Conservation (phyloP, 176 grass and related monocot genomes). For the Juncus effusus region DNA sequence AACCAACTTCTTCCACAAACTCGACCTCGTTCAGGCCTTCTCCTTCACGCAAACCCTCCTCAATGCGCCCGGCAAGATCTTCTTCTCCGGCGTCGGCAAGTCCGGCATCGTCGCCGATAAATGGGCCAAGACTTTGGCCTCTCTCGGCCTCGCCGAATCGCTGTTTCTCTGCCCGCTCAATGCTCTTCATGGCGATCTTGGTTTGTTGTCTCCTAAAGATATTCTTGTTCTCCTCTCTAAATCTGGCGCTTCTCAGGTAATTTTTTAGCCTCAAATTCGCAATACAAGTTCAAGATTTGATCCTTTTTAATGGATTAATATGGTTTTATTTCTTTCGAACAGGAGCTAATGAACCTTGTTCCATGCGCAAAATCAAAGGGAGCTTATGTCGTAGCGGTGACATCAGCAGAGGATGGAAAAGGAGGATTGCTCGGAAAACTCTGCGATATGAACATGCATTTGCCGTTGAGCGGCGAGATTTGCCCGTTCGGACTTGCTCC, state of each 20-base stretch:
- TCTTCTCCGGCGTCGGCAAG: conserved; percentile 97
- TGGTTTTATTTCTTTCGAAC: neutral
- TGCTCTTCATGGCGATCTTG: conserved; percentile 96
- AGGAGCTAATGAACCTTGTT: conserved; percentile 69
- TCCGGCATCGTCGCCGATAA: conserved; percentile 83
- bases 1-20: conserved; percentile 83
- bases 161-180: conserved; percentile 78
- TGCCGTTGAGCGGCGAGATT: conserved; percentile 80
- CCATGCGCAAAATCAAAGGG: conserved; percentile 95
- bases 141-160: conserved; percentile 69
- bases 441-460: conserved; percentile 87
- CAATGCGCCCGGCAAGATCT: conserved; percentile 64
- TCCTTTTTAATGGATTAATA: neutral
- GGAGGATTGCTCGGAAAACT: conserved; percentile 54
- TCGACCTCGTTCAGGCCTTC: conserved; percentile 67
- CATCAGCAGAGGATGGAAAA: conserved; percentile 50
- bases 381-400: conserved; percentile 64
- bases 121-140: conserved; percentile 85
- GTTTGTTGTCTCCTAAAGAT: conserved; percentile 73
- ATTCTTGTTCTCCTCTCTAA: conserved; percentile 85
- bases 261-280: too few species aligned
- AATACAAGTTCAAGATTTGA: too few species aligned
- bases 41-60: conserved; percentile 79
- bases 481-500: conserved; percentile 93
- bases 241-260: conserved; percentile 76